Base-by-base conservation (phyloP, 176 grass and related monocot genomes). In the Oryza meyeriana region DNA sequence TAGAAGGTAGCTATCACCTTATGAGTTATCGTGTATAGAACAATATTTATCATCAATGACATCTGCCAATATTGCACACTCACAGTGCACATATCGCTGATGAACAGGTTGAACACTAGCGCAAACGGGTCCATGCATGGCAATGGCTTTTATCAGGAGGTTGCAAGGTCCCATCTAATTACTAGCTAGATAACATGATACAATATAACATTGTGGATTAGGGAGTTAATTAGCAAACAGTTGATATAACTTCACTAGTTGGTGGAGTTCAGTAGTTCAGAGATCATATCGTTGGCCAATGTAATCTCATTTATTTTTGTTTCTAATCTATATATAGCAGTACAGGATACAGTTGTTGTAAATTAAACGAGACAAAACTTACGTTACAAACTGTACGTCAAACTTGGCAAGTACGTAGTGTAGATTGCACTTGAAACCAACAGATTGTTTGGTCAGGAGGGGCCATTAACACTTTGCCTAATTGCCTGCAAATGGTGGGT, bases 1-100 rank as follows among this genome's bases (percentile, higher is more conserved):
- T 80, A 69, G 77, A 68, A 80, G 11, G 64, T 68, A 28, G 6
- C 64, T 20, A 12, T 80, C 44, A 69, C 6, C 78, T 80, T 36
- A 67, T 42, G 40, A 42, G 7, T 42, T 42, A 32, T 30, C 11
- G n/a, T 77, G 34, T 6, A 11, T 33, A 74, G 12, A 52, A 22
- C 71, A 52, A 22, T 47, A 28, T 55, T 52, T 55, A 50, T 50
- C 28, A 67, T 67, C 20, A 32, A 27, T n/a, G 63, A 28, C 30
- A 26, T 12, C 14, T n/a, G 20, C 26, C 20, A 0, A 12, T 3
- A 45, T 13, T 45, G 42, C 42, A 45, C 8, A 30, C 59, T 20
- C 17, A 22, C 18, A 8, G 6, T 35, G 41, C 39, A n/a, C 10
- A 79, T 33, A 55, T 55, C 6, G 18, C 50, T 55, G 50, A 55